Percentiles rank a stretch among this genome's conserved stretches.
phyloP scores from a whole-genome alignment of 192 early-diverging fungal genomes.

The Podila clonocystis region DNA sequence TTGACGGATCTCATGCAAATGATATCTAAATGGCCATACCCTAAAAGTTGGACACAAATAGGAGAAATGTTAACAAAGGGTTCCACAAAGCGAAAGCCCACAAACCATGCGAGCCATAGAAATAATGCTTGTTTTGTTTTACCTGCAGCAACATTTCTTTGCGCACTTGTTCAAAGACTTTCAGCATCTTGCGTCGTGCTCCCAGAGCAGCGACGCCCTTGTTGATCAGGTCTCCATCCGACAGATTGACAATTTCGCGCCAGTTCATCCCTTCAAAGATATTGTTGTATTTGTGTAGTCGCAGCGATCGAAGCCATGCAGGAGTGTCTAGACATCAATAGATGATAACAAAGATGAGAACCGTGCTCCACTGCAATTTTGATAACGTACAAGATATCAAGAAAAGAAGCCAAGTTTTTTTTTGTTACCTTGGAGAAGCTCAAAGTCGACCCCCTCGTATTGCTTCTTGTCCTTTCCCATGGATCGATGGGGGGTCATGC shows the following conservation, averaged over 20 bases:
- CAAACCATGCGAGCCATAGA: no score
- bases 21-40: no score
- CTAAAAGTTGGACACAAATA: no score
- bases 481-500: slow-evolving; percentile 27
- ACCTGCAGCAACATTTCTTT: slow-evolving; percentile 53
- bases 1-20: no score
- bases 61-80: no score
- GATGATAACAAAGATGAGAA: not conserved
- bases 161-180: slow-evolving; percentile 90
- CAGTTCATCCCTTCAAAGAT: slow-evolving; percentile 91
- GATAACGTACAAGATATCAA: not conserved
- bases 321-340: slow-evolving; percentile 77
- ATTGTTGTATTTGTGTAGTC: slow-evolving; percentile 95
- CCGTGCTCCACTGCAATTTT: not conserved
- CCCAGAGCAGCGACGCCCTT: slow-evolving; percentile 94
- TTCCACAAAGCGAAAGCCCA: no score
- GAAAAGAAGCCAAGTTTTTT: not conserved
- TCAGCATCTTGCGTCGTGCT: slow-evolving; percentile 95
- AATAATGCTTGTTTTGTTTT: not conserved
- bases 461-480: slow-evolving; percentile 77
- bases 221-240: slow-evolving; percentile 81
- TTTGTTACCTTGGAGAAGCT: slow-evolving; percentile 71
- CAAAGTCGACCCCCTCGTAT: slow-evolving; percentile 79
- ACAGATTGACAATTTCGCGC: slow-evolving; percentile 88
- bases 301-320: slow-evolving; percentile 89